Evolutionary conservation across 768 basidiomycete species (phyloP), one percentile per base, ranked within the genome.

Genomic region (Pleurotus giganteus): DNA sequence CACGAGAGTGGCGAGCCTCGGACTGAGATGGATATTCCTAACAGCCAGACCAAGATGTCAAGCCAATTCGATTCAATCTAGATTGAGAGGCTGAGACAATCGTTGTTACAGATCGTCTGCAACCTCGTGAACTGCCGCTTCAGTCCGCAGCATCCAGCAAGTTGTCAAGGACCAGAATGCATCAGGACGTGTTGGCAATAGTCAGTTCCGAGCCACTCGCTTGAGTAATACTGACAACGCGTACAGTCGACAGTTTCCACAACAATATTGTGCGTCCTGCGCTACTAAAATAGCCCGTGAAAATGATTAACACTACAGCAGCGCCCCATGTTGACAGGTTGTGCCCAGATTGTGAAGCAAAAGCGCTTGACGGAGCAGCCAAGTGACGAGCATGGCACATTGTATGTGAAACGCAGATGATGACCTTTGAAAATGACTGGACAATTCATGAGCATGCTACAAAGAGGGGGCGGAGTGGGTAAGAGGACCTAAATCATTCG

Each of bases 111-210:
- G 85, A 86, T 88, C 61, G 79, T 82, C 63, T 88, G 85, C 57
- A 76, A 81, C 60, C 69, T 81, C 53, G 69, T 70, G 36, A 78
- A 69, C 57, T 87, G 86, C 72, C 85, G 78, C 70, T 86, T 88
- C 62, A 87, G 85, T 61, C 76, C 77, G 5, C 69, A 61, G 29
- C 86, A 88, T 65, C 73, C 84, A 32, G 63, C 47, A 37, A 63
- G 69, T 32, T 88, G 86, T 65, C 53, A 61, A 44, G 75, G 79
- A 3, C 81, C 82, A 31, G 59, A 67, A 41, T 88, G 86, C 63
- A 74, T 69, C 58, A 66, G 76, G 57, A 77, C 74, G 54, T 88
- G 86, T 66, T 86, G 85, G 84, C 86, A 88, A 67, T 86, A 88
- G 85, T 87, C 67, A 61, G 85, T 72, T 36, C 26, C 13, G 26